Percentiles rank a stretch among this genome's conserved stretches.
Conservation (phyloP, 257 asterid species). For the Solanum corneliomulleri region DNA sequence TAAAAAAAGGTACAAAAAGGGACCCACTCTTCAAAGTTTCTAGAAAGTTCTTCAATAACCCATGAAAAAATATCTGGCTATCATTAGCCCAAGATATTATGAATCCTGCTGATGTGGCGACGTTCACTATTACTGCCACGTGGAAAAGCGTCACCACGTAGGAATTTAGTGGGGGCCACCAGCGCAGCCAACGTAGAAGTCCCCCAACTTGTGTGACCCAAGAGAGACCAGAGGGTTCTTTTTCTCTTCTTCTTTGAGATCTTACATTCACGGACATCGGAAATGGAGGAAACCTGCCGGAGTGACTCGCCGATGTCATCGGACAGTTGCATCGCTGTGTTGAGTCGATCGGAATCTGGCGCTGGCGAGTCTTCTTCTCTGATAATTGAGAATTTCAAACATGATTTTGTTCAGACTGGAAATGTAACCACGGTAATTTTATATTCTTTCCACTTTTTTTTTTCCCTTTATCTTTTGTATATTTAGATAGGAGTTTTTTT, state of each 20-base stretch:
- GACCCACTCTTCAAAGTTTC: background rate
- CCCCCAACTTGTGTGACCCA: background rate
- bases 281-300: slow-evolving; percentile 13
- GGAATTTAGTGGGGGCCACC: slow-evolving; percentile 13
- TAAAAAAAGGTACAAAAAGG: background rate
- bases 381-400: slow-evolving; percentile 24
- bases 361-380: slow-evolving; percentile 33
- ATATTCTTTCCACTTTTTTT: background rate
- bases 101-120: slow-evolving; percentile 32
- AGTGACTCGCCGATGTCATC: background rate
- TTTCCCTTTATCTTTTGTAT: too few relatives aligned
- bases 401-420: background rate
- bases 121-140: slow-evolving; percentile 22
- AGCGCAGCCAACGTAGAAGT: background rate
- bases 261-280: slow-evolving; percentile 2
- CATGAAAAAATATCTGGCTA: slow-evolving; percentile 38
- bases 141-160: slow-evolving; percentile 60
- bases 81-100: slow-evolving; percentile 21
- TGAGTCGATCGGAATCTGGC: slow-evolving; percentile 6
- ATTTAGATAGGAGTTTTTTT: background rate
- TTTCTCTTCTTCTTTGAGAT: background rate
- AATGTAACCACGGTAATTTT: slow-evolving; percentile 14
- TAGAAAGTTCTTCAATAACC: background rate
- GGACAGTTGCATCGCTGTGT: background rate
- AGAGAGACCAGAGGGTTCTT: background rate